These are phyloP conservation scores for Ceratocystiopsis brevicomis DNA, from an alignment of 2,329 filamentous ascomycete species.

Conservation along the genomic window DNA sequence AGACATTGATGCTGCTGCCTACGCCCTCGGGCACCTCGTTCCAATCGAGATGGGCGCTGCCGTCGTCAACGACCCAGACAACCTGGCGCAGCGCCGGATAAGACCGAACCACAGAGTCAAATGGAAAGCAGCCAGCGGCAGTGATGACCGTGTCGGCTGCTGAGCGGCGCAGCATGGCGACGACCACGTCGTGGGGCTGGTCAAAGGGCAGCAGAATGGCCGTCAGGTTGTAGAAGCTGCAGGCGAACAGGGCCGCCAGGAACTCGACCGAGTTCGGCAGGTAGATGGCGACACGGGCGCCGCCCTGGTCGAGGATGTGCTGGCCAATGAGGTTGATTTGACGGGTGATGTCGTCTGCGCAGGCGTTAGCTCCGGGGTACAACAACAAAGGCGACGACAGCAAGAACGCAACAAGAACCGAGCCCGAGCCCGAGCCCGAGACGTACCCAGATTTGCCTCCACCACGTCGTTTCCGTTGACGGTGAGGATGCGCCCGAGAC, in stretches of 20 bases:
- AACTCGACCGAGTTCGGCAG: conserved; percentile 87
- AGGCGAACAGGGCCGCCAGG: conserved; percentile 64
- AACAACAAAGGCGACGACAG: too few relatives aligned
- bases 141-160: conserved; percentile 69
- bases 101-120: conserved; percentile 49
- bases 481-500: conserved; percentile 45
- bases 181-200: conserved; percentile 47
- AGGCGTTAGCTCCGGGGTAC: too few relatives aligned
- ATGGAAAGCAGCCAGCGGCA: conserved; percentile 68
- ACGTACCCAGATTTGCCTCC: too few relatives aligned
- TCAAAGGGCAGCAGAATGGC: conserved; percentile 75
- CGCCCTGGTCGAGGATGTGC: conserved; percentile 51
- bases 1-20: conserved; percentile 55
- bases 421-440: too few relatives aligned
- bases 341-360: conserved; percentile 47
- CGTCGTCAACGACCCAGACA: conserved; percentile 84
- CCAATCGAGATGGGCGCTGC: conserved; percentile 89
- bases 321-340: conserved; percentile 78
- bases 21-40: conserved; percentile 67
- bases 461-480: too few relatives aligned
- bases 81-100: conserved; percentile 53
- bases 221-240: conserved; percentile 73
- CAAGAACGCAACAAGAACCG: too few relatives aligned
- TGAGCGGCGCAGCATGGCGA: conserved; percentile 52
- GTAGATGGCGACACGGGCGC: conserved; percentile 69